Conservation (phyloP, 805 yeast genomes). For the Zygosaccharomyces kombuchaensis region DNA sequence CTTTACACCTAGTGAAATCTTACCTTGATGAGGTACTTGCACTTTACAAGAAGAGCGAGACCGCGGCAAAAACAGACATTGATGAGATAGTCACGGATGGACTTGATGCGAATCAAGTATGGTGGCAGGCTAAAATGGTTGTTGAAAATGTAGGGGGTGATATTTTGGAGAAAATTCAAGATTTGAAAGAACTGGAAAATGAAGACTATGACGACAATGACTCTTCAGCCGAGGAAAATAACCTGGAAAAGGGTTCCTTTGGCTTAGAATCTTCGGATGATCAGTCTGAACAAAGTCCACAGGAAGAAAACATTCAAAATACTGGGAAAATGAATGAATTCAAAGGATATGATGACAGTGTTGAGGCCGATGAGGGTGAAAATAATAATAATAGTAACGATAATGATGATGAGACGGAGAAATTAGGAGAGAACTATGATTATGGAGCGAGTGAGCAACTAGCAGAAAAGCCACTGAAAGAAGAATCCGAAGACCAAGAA, state of each 20-base stretch:
- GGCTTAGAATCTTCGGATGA: slow-evolving; percentile 15
- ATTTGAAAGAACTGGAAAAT: slow-evolving; percentile 35
- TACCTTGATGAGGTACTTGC: slow-evolving; percentile 29
- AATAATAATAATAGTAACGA: no score
- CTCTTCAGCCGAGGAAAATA: slow-evolving; percentile 18
- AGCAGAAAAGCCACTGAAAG: slow-evolving; percentile 7
- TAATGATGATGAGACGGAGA: no score
- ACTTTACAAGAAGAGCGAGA: slow-evolving; percentile 17
- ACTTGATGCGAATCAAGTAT: slow-evolving; percentile 82
- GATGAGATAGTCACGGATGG: slow-evolving; percentile 85
- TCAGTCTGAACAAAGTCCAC: slow-evolving; percentile 15
- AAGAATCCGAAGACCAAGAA: background rate
- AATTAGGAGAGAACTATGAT: slow-evolving; percentile 26
- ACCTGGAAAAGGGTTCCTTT: slow-evolving; percentile 11
- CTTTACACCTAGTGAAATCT: slow-evolving; percentile 26
- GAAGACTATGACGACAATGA: slow-evolving; percentile 23
- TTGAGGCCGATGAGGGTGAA: slow-evolving; percentile 22
- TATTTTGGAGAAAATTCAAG: slow-evolving; percentile 54
- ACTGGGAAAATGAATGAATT: slow-evolving; percentile 8
- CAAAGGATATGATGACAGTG: slow-evolving; percentile 6
- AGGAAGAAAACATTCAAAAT: slow-evolving; percentile 17
- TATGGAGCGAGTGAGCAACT: slow-evolving; percentile 26
- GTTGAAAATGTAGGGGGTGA: slow-evolving; percentile 71
- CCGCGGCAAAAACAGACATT: slow-evolving; percentile 47
- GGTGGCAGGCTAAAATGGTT: slow-evolving; percentile 87